These are phyloP conservation scores for Zea luxurians DNA, from an alignment of 176 grass and related monocot species.

Conservation along the genomic window DNA sequence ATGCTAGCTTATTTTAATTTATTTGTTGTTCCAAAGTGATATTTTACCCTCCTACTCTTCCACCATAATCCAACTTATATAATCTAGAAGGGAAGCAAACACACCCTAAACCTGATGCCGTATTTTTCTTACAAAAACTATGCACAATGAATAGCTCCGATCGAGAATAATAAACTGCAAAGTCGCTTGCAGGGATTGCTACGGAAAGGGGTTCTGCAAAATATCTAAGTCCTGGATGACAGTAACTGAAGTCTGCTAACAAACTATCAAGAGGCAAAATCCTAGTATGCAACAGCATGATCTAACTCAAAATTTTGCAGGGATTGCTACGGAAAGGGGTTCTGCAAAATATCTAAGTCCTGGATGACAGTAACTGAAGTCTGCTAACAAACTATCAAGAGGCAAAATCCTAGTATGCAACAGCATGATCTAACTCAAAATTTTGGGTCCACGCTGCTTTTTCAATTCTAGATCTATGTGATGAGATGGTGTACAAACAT, in stretches of 20 bases:
- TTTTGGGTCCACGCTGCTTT: not conserved
- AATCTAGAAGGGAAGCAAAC: no score
- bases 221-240: not conserved
- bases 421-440: conserved; percentile 2
- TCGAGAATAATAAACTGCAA: not conserved
- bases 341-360: not conserved
- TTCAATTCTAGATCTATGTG: conserved; percentile 1
- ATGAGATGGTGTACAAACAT: not conserved
- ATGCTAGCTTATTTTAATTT: no score
- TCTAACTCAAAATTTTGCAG: not conserved
- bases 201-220: not conserved
- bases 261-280: not conserved
- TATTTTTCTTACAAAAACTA: not conserved
- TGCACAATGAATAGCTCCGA: not conserved
- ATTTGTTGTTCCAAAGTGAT: no score
- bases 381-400: not conserved
- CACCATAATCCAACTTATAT: no score
- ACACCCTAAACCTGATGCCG: no score
- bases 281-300: conserved; percentile 4
- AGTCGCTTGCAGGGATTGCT: not conserved
- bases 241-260: not conserved
- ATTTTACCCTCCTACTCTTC: no score
- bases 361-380: not conserved
- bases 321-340: not conserved
- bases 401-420: not conserved